Base-by-base conservation (phyloP, 192 early-diverging fungal genomes). In the Coemansia sp. region DNA sequence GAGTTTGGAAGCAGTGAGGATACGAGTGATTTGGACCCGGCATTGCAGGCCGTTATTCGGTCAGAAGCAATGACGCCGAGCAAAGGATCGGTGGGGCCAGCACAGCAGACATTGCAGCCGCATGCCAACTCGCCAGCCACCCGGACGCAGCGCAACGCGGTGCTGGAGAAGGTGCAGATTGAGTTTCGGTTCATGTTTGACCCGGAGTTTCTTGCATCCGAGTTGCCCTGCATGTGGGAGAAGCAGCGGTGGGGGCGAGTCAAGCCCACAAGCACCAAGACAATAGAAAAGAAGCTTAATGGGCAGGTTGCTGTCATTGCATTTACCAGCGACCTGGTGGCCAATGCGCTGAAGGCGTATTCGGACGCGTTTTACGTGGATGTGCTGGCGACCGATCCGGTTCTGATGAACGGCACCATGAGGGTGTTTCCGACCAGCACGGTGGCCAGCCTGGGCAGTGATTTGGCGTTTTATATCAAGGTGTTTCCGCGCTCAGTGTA, bases 11-110 rank as follows among this genome's bases (percentile, higher is more conserved):
- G 23, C 23, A 26, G 23, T 4, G 23, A 26, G 4, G 23, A 26
- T 4, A 4, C 50, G 1, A 28, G 45, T 1, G 68, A 67, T 15
- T 57, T 83, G 23, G 82, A 83, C 49, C 82, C 82, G 6, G 72
- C 80, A 2, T 42, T 83, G 21, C 65, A 53, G 3, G 78, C 72
- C 1, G 70, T 68, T 18, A 26, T 57, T 5, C 4, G 60, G 44
- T 21, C 55, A 1, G 30, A 20, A 14, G 53, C 16, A 10, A n/a
- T 40, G 12, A 59, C 33, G 10, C 16, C 50, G 19, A 53, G 13
- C 13, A 21, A 13, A 23, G 20, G 6, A 6, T 5, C 37, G 12
- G 52, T 14, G 37, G 46, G 10, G 9, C 30, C 30, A 31, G 30
- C 30, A 5, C 30, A 31, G 30, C 30, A 5, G 6, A 6, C 30